Percentiles rank a stretch among this genome's conserved stretches.
Conservation (phyloP, 441 rosid species). For the Theobroma grandiflorum region DNA sequence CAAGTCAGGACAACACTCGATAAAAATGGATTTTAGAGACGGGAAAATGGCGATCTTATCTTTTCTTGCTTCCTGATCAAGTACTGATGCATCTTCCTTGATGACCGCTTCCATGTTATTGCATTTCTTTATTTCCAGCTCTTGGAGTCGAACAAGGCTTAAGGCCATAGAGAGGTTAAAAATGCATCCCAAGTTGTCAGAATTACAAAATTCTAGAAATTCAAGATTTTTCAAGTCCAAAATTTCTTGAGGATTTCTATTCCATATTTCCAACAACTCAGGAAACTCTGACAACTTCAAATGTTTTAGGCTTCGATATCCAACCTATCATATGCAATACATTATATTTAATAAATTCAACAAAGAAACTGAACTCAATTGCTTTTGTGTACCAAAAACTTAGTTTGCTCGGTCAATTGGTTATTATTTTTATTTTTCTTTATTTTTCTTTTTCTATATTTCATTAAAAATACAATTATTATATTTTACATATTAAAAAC, state of each 20-base stretch:
- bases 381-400: too few species aligned
- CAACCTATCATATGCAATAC: background rate
- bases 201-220: background rate
- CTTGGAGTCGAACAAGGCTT: background rate
- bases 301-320: background rate
- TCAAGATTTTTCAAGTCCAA: background rate
- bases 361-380: too few species aligned
- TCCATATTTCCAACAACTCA: background rate
- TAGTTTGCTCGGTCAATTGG: too few species aligned
- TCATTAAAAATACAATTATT: too few species aligned
- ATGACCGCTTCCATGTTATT: background rate
- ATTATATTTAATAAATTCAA: too few species aligned
- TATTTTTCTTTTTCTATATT: too few species aligned
- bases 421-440: too few species aligned
- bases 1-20: background rate
- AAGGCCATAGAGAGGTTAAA: background rate
- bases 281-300: background rate
- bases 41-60: background rate
- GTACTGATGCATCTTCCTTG: background rate
- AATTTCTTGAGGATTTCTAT: background rate
- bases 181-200: background rate
- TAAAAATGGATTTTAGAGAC: background rate
- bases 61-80: background rate
- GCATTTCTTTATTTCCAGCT: background rate
- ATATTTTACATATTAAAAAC: too few species aligned